A percentile compares a stretch with the other conserved stretches of the same genome.
phyloP scores from a whole-genome alignment of 2,329 filamentous ascomycete genomes.

The Aspergillus sp. region DNA sequence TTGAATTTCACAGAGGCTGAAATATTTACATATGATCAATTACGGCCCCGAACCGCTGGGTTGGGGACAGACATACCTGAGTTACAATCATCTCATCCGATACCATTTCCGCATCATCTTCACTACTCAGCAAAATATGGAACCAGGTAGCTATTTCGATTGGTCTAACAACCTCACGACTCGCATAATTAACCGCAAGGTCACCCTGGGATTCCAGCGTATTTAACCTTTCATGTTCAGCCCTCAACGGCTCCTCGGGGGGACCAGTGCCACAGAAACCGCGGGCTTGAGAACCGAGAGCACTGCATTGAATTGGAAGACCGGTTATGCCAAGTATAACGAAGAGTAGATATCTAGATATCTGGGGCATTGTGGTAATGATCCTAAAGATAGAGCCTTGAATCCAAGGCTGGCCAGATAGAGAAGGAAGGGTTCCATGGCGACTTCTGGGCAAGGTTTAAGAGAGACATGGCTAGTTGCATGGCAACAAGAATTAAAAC shows the following conservation, averaged over 20 bases:
- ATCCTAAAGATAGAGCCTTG: not conserved
- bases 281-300: conserved; percentile 16
- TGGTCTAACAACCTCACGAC: conserved; percentile 18
- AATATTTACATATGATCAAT: not conserved
- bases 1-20: not conserved
- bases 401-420: not conserved
- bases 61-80: conserved; percentile 29
- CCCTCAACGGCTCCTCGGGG: conserved; percentile 26
- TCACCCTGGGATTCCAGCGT: conserved; percentile 15
- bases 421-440: not conserved
- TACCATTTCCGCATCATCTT: conserved; percentile 26
- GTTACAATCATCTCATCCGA: conserved; percentile 34
- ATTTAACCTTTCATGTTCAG: conserved; percentile 26
- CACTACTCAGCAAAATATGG: conserved; percentile 42
- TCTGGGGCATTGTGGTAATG: conserved; percentile 24
- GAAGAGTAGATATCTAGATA: conserved; percentile 18
- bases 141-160: conserved; percentile 45
- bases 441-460: not conserved
- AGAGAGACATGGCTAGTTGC: conserved; percentile 15
- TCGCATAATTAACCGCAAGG: conserved; percentile 12
- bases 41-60: not conserved
- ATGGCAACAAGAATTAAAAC: not conserved
- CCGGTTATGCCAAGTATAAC: conserved; percentile 19
- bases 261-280: conserved; percentile 33
- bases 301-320: conserved; percentile 19